These are phyloP conservation scores for Penicillium brevicompactum DNA, from an alignment of 2,329 filamentous ascomycete species.

Conservation along the genomic window DNA sequence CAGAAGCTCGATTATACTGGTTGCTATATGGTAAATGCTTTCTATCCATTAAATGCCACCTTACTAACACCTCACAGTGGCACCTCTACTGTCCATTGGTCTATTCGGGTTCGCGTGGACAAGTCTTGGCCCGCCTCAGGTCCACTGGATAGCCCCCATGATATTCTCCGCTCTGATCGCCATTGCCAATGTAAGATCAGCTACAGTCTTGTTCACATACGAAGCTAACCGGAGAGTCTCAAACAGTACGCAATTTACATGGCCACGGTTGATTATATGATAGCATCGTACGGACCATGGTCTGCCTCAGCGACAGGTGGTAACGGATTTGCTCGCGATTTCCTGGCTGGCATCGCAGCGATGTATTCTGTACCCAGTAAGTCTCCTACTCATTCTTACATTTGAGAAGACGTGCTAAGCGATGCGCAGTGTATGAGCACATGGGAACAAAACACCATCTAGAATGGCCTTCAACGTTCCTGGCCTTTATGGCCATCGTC, in stretches of 20 bases:
- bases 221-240: neutral
- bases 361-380: constrained; percentile 58
- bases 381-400: constrained; percentile 13
- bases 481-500: constrained; percentile 61
- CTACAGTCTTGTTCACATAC: neutral
- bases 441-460: constrained; percentile 55
- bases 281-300: constrained; percentile 72
- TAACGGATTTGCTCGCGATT: constrained; percentile 73
- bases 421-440: constrained; percentile 44
- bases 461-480: constrained; percentile 61
- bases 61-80: constrained; percentile 38
- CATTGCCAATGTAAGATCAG: constrained; percentile 57
- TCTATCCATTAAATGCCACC: neutral
- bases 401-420: neutral
- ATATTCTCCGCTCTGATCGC: constrained; percentile 62
- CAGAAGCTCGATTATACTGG: constrained; percentile 62
- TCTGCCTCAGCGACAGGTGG: constrained; percentile 74
- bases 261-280: constrained; percentile 76
- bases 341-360: constrained; percentile 71
- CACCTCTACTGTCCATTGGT: constrained; percentile 60
- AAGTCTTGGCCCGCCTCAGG: constrained; percentile 53
- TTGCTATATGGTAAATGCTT: constrained; percentile 52
- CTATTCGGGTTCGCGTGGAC: constrained; percentile 65
- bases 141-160: constrained; percentile 65
- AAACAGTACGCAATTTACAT: constrained; percentile 56